Percentiles rank a stretch among this genome's conserved stretches.
Evolutionary conservation across 2,329 filamentous ascomycete species (phyloP).

Genomic region (Aciculosporium take): DNA sequence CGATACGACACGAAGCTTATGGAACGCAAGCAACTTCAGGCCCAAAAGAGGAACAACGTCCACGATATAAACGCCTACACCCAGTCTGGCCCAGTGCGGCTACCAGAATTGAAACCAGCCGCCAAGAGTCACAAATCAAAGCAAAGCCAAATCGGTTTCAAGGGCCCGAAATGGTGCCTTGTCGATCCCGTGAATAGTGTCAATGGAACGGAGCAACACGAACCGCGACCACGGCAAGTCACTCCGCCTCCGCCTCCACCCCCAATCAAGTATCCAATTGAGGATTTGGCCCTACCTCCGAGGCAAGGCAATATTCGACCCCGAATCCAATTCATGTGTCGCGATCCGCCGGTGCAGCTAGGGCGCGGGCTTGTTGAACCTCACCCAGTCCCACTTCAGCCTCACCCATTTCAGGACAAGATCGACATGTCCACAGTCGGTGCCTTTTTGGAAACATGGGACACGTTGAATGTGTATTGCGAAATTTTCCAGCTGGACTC

Average conservation of each 20-base stretch:
- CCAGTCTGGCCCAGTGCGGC: slow-evolving; percentile 35
- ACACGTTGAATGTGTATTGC: slow-evolving; percentile 95
- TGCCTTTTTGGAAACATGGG: slow-evolving; percentile 78
- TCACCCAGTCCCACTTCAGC: slow-evolving; percentile 3
- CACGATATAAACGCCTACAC: slow-evolving; percentile 29
- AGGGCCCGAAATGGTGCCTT: slow-evolving; percentile 28
- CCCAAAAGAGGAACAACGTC: slow-evolving; percentile 44
- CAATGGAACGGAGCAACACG: slow-evolving; percentile 14
- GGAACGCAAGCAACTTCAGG: slow-evolving; percentile 59
- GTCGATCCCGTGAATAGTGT: slow-evolving; percentile 21
- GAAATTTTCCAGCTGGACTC: slow-evolving; percentile 89
- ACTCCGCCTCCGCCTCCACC: slow-evolving; percentile 48
- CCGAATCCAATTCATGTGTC: slow-evolving; percentile 61
- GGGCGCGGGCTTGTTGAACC: slow-evolving; percentile 18
- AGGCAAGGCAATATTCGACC: slow-evolving; percentile 55
- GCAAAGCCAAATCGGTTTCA: slow-evolving; percentile 22
- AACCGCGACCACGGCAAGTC: slow-evolving; percentile 15
- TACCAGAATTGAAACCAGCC: slow-evolving; percentile 62
- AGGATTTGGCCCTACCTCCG: slow-evolving; percentile 72
- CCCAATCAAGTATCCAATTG: slow-evolving; percentile 84
- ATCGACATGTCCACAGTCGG: slow-evolving; percentile 80
- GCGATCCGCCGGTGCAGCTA: slow-evolving; percentile 40
- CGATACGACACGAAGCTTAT: slow-evolving; percentile 67
- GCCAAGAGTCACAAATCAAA: slow-evolving; percentile 56
- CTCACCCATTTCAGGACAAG: slow-evolving; percentile 20